Evolutionary conservation across 495 filamentous ascomycete genomes (phyloP).

Genomic region (Lasiosphaeria ovina): DNA sequence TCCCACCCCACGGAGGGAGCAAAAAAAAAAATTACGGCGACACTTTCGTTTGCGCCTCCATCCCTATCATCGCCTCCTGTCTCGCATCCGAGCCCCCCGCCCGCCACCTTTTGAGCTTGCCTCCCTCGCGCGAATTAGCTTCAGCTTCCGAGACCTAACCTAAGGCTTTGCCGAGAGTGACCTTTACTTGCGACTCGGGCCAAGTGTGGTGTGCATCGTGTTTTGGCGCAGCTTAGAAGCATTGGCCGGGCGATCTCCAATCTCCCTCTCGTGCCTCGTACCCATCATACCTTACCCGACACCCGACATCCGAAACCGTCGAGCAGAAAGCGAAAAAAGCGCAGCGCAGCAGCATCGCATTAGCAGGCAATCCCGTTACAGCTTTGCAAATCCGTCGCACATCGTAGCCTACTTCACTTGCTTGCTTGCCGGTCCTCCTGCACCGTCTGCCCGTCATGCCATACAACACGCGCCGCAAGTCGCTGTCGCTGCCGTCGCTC

Average conservation of each 20-base stretch:
- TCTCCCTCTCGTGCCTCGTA: neutral
- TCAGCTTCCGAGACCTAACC: too few species aligned
- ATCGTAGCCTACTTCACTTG: constrained; percentile 4
- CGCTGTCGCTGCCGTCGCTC: constrained; percentile 86
- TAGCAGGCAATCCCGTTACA: constrained; percentile 14
- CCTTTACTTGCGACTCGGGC: too few species aligned
- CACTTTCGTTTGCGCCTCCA: constrained; percentile 17
- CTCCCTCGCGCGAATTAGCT: neutral
- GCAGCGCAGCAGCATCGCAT: neutral
- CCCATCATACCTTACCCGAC: neutral
- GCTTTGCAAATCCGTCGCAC: constrained; percentile 20
- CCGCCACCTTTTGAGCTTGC: constrained; percentile 2
- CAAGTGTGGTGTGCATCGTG: too few species aligned
- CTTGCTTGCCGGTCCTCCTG: constrained; percentile 6
- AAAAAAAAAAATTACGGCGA: constrained; percentile 33
- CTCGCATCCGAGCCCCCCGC: neutral
- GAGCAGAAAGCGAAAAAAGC: neutral
- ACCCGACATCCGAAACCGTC: neutral
- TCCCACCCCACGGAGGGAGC: constrained; percentile 22
- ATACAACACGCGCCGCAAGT: constrained; percentile 98
- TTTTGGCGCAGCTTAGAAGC: too few species aligned
- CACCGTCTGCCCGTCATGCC: constrained; percentile 47
- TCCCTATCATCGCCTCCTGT: constrained; percentile 6
- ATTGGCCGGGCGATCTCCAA: constrained; percentile 3
- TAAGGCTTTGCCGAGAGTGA: too few species aligned